Conservation (phyloP, 2,329 filamentous ascomycete species). For the Diaporthe nobilis region DNA sequence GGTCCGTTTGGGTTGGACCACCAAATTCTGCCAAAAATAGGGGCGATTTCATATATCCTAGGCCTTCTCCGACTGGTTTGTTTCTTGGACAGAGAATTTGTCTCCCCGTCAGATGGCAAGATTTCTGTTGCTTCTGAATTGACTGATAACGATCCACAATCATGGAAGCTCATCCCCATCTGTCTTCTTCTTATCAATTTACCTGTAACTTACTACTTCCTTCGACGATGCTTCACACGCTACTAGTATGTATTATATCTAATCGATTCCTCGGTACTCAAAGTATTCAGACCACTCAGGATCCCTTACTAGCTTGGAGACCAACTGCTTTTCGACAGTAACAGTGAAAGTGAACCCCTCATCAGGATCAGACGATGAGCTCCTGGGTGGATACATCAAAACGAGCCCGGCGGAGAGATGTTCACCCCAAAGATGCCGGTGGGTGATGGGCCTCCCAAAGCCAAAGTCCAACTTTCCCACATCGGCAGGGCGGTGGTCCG, state of each 20-base stretch:
- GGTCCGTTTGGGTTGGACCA: background rate
- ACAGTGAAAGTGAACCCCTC: slow-evolving; percentile 52
- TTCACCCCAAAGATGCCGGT: slow-evolving; percentile 49
- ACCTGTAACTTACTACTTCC: too few relatives aligned
- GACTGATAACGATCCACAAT: too few relatives aligned
- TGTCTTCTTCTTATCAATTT: too few relatives aligned
- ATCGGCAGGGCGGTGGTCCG: slow-evolving; percentile 51
- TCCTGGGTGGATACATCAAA: slow-evolving; percentile 49
- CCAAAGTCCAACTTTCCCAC: slow-evolving; percentile 51
- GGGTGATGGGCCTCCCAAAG: slow-evolving; percentile 50
- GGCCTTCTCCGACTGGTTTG: too few relatives aligned
- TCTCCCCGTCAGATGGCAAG: too few relatives aligned
- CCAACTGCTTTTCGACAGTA: slow-evolving; percentile 51
- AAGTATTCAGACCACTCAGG: slow-evolving; percentile 53
- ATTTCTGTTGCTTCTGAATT: too few relatives aligned
- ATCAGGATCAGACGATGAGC: slow-evolving; percentile 45
- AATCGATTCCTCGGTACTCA: slow-evolving; percentile 53
- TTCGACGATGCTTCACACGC: too few relatives aligned
- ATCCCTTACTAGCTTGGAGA: slow-evolving; percentile 49
- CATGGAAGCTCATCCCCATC: too few relatives aligned
- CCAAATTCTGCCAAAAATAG: background rate
- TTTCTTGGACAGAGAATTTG: too few relatives aligned
- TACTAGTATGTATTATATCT: background rate
- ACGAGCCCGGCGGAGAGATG: slow-evolving; percentile 46
- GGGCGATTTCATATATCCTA: too few relatives aligned